Percentiles rank a stretch among this genome's conserved stretches.
These are phyloP conservation scores for Phytophthora syringae DNA, from an alignment of 352 stramenopile species.

Conservation along the genomic window DNA sequence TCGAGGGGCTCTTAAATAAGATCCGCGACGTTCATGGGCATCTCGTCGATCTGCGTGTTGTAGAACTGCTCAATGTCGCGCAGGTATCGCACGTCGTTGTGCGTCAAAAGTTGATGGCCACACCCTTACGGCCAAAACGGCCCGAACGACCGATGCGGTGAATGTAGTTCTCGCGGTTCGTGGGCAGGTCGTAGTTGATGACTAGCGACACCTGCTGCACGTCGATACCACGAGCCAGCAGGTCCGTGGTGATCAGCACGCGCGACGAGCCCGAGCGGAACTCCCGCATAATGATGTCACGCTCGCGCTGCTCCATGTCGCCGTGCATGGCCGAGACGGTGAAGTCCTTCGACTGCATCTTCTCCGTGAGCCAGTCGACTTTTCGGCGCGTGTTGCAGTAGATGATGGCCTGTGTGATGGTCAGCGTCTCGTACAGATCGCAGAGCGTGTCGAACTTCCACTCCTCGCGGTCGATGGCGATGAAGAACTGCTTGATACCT, in stretches of 20 bases:
- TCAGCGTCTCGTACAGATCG: conserved; percentile 99
- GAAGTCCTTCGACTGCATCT: conserved; percentile 99
- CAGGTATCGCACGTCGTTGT: conserved; percentile 98
- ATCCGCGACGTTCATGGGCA: conserved; percentile 99
- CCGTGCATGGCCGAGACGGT: conserved; percentile 99
- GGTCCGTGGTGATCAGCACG: conserved; percentile 99
- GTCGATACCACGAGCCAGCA: conserved; percentile 99
- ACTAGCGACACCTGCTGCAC: conserved; percentile 98
- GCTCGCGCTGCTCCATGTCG: conserved; percentile 99
- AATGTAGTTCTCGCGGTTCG: conserved; percentile 99
- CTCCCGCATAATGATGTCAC: conserved; percentile 99
- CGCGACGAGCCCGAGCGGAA: conserved; percentile 99
- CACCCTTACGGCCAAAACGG: conserved; percentile 99
- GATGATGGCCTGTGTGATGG: conserved; percentile 99
- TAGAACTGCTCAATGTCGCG: conserved; percentile 99
- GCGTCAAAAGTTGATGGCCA: conserved; percentile 99
- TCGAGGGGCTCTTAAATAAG: conserved; percentile 93
- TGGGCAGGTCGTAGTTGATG: conserved; percentile 99
- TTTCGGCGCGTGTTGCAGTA: conserved; percentile 99
- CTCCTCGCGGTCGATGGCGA: conserved; percentile 98
- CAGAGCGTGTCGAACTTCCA: conserved; percentile 99
- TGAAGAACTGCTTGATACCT: conserved; percentile 99
- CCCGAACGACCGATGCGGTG: conserved; percentile 99
- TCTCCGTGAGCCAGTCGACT: conserved; percentile 99
- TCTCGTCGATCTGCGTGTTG: conserved; percentile 99